A percentile compares a stretch with the other conserved stretches of the same genome.
These are phyloP conservation scores for Aureobasidium melanogenum DNA, from an alignment of 2,329 filamentous ascomycete genomes.

Conservation along the genomic window DNA sequence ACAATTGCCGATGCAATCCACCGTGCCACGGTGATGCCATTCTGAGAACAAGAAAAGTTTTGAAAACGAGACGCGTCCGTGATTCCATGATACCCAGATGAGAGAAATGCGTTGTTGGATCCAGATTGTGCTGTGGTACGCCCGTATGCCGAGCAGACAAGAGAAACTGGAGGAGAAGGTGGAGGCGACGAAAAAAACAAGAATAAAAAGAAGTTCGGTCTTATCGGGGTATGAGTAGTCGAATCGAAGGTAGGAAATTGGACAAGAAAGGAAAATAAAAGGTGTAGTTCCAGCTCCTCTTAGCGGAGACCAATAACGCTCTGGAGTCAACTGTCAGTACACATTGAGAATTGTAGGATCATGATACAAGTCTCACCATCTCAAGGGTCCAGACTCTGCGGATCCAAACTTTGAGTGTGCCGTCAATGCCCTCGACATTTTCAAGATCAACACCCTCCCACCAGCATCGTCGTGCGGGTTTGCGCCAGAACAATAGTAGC, in stretches of 20 bases:
- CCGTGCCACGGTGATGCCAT: neutral
- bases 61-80: neutral
- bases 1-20: neutral
- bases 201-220: constrained; percentile 8
- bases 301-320: constrained; percentile 21
- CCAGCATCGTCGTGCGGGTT: constrained; percentile 93
- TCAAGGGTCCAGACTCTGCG: constrained; percentile 95
- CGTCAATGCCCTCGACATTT: constrained; percentile 80
- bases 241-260: constrained; percentile 5
- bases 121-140: neutral
- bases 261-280: neutral
- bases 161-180: neutral
- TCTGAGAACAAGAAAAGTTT: neutral
- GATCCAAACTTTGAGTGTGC: constrained; percentile 96
- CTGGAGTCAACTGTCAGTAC: constrained; percentile 8
- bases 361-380: constrained; percentile 51
- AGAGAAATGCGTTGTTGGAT: neutral
- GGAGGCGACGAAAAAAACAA: neutral
- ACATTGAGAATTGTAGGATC: neutral
- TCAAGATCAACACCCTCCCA: constrained; percentile 96
- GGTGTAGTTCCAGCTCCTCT: neutral
- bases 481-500: constrained; percentile 93
- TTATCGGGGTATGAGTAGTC: constrained; percentile 9
- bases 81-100: constrained; percentile 2
- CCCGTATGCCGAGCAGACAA: neutral